Evolutionary conservation across 192 early-diverging fungal genomes (phyloP).

Genomic region (Coemansia sp.): DNA sequence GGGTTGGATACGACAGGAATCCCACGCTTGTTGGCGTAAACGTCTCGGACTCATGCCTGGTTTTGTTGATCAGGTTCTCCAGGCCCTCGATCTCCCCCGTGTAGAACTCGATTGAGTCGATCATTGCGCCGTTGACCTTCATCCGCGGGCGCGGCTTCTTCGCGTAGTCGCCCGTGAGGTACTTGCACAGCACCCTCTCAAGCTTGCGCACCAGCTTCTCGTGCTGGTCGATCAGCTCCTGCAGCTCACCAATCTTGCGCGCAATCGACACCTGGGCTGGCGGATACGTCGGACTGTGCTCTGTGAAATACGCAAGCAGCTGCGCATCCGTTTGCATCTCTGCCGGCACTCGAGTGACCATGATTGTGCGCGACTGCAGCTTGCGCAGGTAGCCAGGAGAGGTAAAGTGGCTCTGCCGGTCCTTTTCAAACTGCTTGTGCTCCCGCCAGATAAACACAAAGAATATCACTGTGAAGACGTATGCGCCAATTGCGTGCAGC

Average conservation of each 20-base stretch:
- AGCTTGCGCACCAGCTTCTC: slow-evolving; percentile 62
- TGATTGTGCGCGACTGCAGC: slow-evolving; percentile 67
- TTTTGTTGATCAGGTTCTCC: slow-evolving; percentile 56
- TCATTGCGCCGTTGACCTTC: slow-evolving; percentile 49
- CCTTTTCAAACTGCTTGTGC: slow-evolving; percentile 56
- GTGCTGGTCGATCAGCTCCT: slow-evolving; percentile 66
- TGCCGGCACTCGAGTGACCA: slow-evolving; percentile 63
- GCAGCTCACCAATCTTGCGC: slow-evolving; percentile 63
- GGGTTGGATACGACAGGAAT: slow-evolving; percentile 66
- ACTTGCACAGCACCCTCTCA: slow-evolving; percentile 63
- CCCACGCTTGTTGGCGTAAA: slow-evolving; percentile 66
- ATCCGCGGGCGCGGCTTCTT: slow-evolving; percentile 43
- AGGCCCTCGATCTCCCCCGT: slow-evolving; percentile 62
- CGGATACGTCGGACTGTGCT: slow-evolving; percentile 41
- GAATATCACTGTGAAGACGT: slow-evolving; percentile 60
- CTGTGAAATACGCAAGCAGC: slow-evolving; percentile 55
- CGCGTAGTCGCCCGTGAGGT: slow-evolving; percentile 40
- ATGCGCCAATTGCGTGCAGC: slow-evolving; percentile 62
- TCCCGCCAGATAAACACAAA: slow-evolving; percentile 56
- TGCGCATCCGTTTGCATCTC: slow-evolving; percentile 59
- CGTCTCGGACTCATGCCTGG: slow-evolving; percentile 48
- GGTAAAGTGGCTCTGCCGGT: slow-evolving; percentile 59
- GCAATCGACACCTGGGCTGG: slow-evolving; percentile 65
- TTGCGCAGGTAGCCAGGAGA: slow-evolving; percentile 62
- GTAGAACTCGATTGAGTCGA: slow-evolving; percentile 74